Evolutionary conservation across 2,329 filamentous ascomycete genomes (phyloP).

Genomic region (Exophiala dermatitidis): DNA sequence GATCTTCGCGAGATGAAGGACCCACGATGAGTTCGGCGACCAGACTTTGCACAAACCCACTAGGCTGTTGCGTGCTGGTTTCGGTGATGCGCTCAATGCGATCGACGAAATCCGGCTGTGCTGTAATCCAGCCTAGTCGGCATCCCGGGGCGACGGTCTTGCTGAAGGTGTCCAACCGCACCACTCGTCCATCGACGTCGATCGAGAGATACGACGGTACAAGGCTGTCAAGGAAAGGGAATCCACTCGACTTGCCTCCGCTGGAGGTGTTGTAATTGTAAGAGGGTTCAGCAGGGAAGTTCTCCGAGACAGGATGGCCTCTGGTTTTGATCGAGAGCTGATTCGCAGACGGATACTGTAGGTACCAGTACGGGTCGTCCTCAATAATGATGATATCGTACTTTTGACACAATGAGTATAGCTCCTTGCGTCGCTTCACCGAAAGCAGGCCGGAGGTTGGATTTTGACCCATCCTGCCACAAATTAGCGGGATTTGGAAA

Average conservation of each 20-base stretch:
- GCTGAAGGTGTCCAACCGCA: slow-evolving; percentile 87
- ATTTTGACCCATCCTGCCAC: slow-evolving; percentile 71
- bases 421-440: slow-evolving; percentile 63
- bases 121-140: slow-evolving; percentile 83
- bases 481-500: too few species aligned
- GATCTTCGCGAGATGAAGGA: slow-evolving; percentile 44
- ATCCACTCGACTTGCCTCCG: slow-evolving; percentile 54
- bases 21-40: slow-evolving; percentile 71
- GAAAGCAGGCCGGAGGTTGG: slow-evolving; percentile 72
- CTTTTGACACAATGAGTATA: slow-evolving; percentile 72
- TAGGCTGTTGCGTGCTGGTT: slow-evolving; percentile 71
- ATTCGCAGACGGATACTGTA: slow-evolving; percentile 73
- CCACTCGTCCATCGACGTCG: slow-evolving; percentile 77
- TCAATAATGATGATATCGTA: slow-evolving; percentile 89
- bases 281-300: slow-evolving; percentile 29
- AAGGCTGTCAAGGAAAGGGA: slow-evolving; percentile 72
- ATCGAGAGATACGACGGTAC: slow-evolving; percentile 74
- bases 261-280: slow-evolving; percentile 35
- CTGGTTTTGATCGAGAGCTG: slow-evolving; percentile 32
- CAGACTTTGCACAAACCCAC: slow-evolving; percentile 81
- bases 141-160: slow-evolving; percentile 89
- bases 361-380: slow-evolving; percentile 93
- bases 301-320: slow-evolving; percentile 29
- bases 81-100: slow-evolving; percentile 68
- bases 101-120: slow-evolving; percentile 70